Percentiles rank a stretch among this genome's conserved stretches.
These are phyloP conservation scores for Botrytis galanthina DNA, from an alignment of 2,329 filamentous ascomycete species.

Conservation along the genomic window DNA sequence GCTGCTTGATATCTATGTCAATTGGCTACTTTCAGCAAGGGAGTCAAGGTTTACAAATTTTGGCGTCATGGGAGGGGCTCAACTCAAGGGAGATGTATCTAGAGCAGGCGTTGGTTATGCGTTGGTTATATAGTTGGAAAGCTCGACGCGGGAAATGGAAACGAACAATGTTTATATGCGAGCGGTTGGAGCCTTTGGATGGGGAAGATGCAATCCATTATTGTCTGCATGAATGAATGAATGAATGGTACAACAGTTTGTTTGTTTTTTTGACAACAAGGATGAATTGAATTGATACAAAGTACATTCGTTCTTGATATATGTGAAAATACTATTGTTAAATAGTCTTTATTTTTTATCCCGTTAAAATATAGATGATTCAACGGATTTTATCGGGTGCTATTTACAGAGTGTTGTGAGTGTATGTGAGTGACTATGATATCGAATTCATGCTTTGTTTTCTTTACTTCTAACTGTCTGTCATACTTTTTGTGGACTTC, in stretches of 20 bases:
- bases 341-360: not conserved
- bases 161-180: constrained; percentile 29
- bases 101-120: constrained; percentile 6
- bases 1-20: not conserved
- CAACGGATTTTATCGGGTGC: not conserved
- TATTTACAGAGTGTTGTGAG: not conserved
- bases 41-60: not conserved
- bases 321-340: not conserved
- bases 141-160: not conserved
- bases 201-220: not conserved
- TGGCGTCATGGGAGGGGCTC: not conserved
- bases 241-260: not conserved
- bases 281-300: too few species aligned
- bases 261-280: not conserved
- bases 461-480: not conserved
- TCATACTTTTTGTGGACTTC: not conserved
- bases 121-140: constrained; percentile 12
- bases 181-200: not conserved
- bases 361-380: not conserved
- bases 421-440: not conserved
- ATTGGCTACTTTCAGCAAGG: not conserved
- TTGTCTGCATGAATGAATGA: not conserved
- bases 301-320: not conserved
- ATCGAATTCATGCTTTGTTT: not conserved
- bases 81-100: not conserved